Conservation (phyloP, 176 grass and related monocot species). For the Avena atlantica region DNA sequence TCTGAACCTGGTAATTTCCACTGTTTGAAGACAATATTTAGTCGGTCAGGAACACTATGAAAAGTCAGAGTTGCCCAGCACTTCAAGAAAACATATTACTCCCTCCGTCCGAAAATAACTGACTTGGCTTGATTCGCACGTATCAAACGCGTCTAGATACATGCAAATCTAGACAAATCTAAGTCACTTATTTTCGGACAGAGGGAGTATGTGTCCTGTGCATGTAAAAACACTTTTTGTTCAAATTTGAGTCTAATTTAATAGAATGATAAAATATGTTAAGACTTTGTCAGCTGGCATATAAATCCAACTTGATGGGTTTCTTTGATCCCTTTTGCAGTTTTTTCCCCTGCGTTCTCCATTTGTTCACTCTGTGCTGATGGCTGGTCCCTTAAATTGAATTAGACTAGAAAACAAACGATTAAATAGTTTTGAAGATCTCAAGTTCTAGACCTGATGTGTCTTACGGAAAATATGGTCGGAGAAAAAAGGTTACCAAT, state of each 20-base stretch:
- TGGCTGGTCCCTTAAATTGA: background rate
- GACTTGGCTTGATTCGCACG: too few species aligned
- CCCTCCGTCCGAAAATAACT: too few species aligned
- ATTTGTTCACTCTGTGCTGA: constrained; percentile 3
- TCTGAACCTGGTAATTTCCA: constrained; percentile 18
- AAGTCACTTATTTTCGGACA: too few species aligned
- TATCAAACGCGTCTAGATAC: too few species aligned
- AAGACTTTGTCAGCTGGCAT: background rate
- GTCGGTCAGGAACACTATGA: constrained; percentile 16
- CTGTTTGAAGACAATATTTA: background rate
- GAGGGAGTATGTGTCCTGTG: background rate
- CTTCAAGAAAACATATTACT: background rate
- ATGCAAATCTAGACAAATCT: too few species aligned
- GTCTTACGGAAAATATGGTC: background rate
- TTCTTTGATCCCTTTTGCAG: background rate
- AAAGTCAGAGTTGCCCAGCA: constrained; percentile 7
- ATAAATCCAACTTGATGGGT: constrained; percentile 21
- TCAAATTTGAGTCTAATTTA: background rate
- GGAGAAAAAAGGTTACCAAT: background rate
- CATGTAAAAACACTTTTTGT: constrained; percentile 27
- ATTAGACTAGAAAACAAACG: background rate
- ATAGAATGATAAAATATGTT: background rate
- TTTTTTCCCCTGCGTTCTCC: background rate
- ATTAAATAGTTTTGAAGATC: constrained; percentile 12
- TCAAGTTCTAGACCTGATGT: background rate